A percentile compares a stretch with the other conserved stretches of the same genome.
Conservation (phyloP, 495 filamentous ascomycete genomes). For the Chaetomidium leptoderma region DNA sequence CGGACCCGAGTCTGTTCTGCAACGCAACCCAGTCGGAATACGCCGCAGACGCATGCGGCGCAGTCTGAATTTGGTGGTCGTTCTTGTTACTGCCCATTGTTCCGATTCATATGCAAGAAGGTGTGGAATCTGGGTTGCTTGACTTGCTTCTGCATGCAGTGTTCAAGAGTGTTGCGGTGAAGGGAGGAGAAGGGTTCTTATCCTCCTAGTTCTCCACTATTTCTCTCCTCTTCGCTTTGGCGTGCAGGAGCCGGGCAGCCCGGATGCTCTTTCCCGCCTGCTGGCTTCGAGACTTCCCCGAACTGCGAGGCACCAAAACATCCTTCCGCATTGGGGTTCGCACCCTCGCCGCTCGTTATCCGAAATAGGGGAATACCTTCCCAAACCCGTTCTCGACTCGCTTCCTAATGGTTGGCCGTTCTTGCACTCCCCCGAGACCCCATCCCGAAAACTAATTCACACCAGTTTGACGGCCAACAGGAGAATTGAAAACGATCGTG, state of each 20-base stretch:
- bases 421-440: too few species aligned
- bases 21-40: constrained; percentile 16
- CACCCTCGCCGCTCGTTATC: neutral
- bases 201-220: too few species aligned
- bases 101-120: neutral
- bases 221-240: neutral
- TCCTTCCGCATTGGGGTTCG: neutral
- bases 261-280: too few species aligned
- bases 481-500: too few species aligned
- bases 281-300: neutral
- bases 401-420: too few species aligned
- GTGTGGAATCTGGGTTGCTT: neutral
- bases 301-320: neutral
- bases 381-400: too few species aligned
- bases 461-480: too few species aligned
- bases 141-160: too few species aligned
- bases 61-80: too few species aligned
- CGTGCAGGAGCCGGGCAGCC: neutral
- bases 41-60: constrained; percentile 14
- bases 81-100: neutral
- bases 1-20: neutral
- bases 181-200: neutral
- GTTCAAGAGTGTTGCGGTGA: neutral
- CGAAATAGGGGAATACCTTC: too few species aligned
- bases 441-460: too few species aligned